phyloP scores from a whole-genome alignment of 805 yeast species.

The Candida chauliodis region DNA sequence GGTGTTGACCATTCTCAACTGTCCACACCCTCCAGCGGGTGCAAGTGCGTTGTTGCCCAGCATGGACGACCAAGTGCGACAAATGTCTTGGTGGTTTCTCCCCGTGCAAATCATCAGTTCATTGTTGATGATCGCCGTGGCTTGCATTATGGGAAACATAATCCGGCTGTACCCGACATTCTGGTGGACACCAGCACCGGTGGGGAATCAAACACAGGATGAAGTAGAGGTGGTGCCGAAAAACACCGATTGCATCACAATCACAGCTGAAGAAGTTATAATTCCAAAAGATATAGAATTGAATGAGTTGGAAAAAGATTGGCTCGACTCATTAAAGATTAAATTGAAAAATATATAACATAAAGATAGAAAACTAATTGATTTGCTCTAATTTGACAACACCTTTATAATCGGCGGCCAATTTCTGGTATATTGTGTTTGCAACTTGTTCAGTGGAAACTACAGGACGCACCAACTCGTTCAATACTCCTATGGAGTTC shows the following conservation, averaged over 20 bases:
- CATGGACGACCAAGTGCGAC: slow-evolving; percentile 41
- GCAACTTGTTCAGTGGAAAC: slow-evolving; percentile 71
- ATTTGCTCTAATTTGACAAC: slow-evolving; percentile 16
- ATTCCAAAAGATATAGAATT: slow-evolving; percentile 23
- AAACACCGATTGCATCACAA: slow-evolving; percentile 13
- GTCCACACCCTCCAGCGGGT: slow-evolving; percentile 72
- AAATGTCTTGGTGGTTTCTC: slow-evolving; percentile 64
- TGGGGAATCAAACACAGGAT: slow-evolving; percentile 11
- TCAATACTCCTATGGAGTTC: slow-evolving; percentile 23
- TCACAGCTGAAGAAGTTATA: slow-evolving; percentile 13
- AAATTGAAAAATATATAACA: no score
- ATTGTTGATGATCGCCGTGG: slow-evolving; percentile 46
- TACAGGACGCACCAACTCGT: slow-evolving; percentile 57
- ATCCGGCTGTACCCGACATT: slow-evolving; percentile 50
- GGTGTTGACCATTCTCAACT: slow-evolving; percentile 49
- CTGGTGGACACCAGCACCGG: slow-evolving; percentile 52
- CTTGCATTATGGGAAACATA: slow-evolving; percentile 52
- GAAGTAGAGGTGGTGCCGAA: not conserved
- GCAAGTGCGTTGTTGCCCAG: slow-evolving; percentile 63
- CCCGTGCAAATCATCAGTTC: slow-evolving; percentile 52
- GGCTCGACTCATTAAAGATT: slow-evolving; percentile 21
- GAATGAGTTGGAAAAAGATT: slow-evolving; percentile 23
- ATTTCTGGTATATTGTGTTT: slow-evolving; percentile 48
- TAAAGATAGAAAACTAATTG: no score
- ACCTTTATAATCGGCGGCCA: slow-evolving; percentile 32